phyloP scores from a whole-genome alignment of 257 asterid genomes.

The Solanum lycopersicoides region DNA sequence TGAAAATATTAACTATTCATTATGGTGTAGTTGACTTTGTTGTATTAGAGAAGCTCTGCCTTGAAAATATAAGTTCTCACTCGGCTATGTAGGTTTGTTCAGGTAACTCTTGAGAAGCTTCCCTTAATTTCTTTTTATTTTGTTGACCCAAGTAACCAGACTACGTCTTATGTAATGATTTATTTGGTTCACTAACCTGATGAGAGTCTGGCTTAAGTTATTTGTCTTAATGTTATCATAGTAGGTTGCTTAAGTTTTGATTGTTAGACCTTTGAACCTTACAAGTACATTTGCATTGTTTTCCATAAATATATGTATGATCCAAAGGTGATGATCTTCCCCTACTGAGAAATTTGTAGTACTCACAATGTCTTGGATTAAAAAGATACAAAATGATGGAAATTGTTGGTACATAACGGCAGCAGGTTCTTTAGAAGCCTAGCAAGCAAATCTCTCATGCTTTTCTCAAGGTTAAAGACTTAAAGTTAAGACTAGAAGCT shows the following conservation, averaged over 20 bases:
- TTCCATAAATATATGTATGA: background rate
- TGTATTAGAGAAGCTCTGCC: no score
- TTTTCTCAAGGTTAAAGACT: no score
- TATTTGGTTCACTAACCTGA: background rate
- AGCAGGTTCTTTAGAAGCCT: background rate
- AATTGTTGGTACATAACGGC: background rate
- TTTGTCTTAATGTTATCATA: background rate
- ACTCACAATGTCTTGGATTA: no score
- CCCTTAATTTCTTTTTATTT: background rate
- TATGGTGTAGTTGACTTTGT: no score
- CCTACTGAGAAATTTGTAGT: background rate
- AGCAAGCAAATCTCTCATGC: no score
- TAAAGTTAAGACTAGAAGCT: no score
- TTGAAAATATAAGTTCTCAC: no score
- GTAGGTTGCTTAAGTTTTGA: background rate
- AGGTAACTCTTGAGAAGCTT: slow-evolving; percentile 18
- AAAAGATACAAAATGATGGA: background rate
- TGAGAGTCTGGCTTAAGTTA: background rate
- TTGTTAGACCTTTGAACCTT: background rate
- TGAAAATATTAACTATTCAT: no score
- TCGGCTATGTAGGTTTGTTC: no score
- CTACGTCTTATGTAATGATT: background rate
- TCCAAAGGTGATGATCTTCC: background rate
- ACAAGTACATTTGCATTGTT: background rate
- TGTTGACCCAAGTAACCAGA: background rate